Evolutionary conservation across 148 eudicot genomes (phyloP).

Genomic region (Vaccinium macrocarpon): DNA sequence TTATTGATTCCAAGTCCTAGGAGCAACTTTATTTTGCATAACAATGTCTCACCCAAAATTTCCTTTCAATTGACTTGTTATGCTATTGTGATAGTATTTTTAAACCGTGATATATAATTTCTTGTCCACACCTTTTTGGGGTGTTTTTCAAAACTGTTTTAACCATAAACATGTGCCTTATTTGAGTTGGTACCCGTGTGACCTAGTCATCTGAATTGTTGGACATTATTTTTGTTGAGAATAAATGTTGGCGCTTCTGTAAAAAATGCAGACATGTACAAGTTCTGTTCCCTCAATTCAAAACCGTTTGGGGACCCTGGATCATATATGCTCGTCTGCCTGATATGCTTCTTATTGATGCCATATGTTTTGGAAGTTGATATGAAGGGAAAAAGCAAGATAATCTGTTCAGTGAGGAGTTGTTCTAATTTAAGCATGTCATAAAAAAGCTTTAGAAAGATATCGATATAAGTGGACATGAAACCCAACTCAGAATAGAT

Average conservation of each 20-base stretch:
- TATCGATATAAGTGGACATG: neutral
- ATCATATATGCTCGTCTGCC: neutral
- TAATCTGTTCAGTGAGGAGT: neutral
- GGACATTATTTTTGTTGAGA: neutral
- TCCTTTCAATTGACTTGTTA: neutral
- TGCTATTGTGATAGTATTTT: neutral
- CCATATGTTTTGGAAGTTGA: neutral
- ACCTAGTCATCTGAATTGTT: neutral
- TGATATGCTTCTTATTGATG: neutral
- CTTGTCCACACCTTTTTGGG: neutral
- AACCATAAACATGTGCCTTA: neutral
- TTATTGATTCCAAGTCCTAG: neutral
- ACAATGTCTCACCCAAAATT: neutral
- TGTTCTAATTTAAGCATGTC: neutral
- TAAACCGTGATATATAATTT: neutral
- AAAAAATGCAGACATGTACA: too few species aligned
- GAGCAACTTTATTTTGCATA: neutral
- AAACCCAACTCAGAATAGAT: slow-evolving; percentile 2
- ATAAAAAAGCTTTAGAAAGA: neutral
- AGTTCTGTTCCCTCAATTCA: neutral
- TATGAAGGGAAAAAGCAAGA: neutral
- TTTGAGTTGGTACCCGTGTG: neutral
- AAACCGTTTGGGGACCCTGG: neutral
- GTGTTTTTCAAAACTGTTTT: neutral
- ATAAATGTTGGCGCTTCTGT: neutral